Base-by-base conservation (phyloP, 2,329 filamentous ascomycete genomes). In the Hypoxylon sp. region DNA sequence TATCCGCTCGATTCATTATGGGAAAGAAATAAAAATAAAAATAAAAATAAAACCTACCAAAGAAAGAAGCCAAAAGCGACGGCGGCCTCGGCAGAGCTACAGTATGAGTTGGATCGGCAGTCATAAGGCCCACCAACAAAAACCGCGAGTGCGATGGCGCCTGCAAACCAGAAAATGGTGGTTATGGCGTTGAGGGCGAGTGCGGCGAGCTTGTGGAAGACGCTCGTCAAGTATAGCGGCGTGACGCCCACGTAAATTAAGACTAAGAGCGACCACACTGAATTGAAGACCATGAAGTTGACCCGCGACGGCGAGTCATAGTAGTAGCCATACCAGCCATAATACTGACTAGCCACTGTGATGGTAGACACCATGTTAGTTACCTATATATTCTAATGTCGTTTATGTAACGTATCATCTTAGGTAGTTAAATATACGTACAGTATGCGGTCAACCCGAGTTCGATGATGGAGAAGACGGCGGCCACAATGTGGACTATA, bases 161-260 rank as follows among this genome's bases (percentile, higher is more conserved):
- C 94, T 0, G 91, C 90, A 77, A 98, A 96, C 94, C 94, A 97
- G 83, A 97, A 97, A 63, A 97, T 85, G 81, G 91, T 90, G 9
- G 93, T 96, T 24, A 96, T 72, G 51, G 83, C 84, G 75, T 97
- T 92, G 33, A 93, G 84, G 1, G 75, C 89, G 17, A 94, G 83
- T 14, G 94, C 87, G 48, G 85, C 88, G 55, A 88, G 87, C 57
- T 85, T 87, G 79, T 93, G 88, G 74, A 90, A 90, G 10, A 89
- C 74, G 24, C 83, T 82, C 3, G 87, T 84, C 74, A 89, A 83
- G 80, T 89, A 90, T 47, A 87, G 82, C 0, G 92, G 92, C 2
- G 90, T 84, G 54, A 94, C 69, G 74, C 89, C 84, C 67, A 97
- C 86, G 79, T 94, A 95, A 60, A 87, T 79, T 35, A 95, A 84